Percentiles rank a stretch among this genome's conserved stretches.
Conservation (phyloP, 306 rosid species). For the Lotus japonicus region DNA sequence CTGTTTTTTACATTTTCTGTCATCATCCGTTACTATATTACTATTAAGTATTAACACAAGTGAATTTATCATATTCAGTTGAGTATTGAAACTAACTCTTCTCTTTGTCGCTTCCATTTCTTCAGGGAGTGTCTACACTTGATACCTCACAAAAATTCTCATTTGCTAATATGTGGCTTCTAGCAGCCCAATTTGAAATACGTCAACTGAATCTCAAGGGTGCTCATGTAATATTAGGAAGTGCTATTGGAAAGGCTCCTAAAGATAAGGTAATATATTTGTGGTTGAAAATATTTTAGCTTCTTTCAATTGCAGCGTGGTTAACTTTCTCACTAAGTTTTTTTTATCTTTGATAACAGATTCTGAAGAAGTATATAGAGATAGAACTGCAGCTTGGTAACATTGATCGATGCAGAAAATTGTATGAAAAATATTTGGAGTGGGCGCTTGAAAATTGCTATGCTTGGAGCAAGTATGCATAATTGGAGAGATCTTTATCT, state of each 20-base stretch:
- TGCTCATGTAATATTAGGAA: constrained; percentile 77
- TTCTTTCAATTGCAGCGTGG: neutral
- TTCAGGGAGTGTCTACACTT: too few relatives aligned
- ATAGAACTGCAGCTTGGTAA: constrained; percentile 88
- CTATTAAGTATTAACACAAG: too few relatives aligned
- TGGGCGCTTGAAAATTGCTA: constrained; percentile 91
- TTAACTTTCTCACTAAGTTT: neutral
- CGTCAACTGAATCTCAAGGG: too few relatives aligned
- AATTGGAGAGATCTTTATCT: constrained; percentile 68
- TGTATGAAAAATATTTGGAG: too few relatives aligned
- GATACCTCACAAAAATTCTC: too few relatives aligned
- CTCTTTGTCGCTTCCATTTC: too few relatives aligned
- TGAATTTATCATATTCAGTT: too few relatives aligned
- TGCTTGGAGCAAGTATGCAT: constrained; percentile 93
- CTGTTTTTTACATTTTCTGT: too few relatives aligned
- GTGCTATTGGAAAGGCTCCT: constrained; percentile 89
- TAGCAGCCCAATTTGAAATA: too few relatives aligned
- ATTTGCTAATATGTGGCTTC: too few relatives aligned
- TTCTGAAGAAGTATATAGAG: constrained; percentile 92
- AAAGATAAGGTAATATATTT: constrained; percentile 69
- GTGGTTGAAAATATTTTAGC: neutral
- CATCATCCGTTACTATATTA: too few relatives aligned
- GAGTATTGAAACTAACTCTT: too few relatives aligned
- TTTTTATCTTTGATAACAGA: constrained; percentile 42
- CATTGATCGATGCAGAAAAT: constrained; percentile 76